Base-by-base conservation (phyloP, 164 flowering plant species). In the Kingdonia uniflora region DNA sequence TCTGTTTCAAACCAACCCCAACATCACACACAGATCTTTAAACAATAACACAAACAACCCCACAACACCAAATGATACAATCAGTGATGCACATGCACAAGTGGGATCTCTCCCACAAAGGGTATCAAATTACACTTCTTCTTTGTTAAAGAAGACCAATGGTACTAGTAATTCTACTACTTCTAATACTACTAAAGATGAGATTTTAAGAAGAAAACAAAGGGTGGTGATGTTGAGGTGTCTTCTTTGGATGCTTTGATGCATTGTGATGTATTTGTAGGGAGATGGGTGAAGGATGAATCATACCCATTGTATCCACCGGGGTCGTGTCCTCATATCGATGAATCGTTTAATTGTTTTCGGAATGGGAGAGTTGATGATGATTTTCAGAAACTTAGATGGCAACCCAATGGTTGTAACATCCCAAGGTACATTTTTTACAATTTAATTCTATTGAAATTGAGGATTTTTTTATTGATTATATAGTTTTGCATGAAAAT, bases 201-300 rank as follows among this genome's bases (percentile, higher is more conserved):
- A 26, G 22, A 21, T 1, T 13, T 44, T 59, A 14, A 25, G 42
- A 37, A 42, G 0, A 55, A 51, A 1, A 50, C 24, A 13, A 14
- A 11, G 4, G 8, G 35, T 29, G 35, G 35, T 3, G 8, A 29
- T 4, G 35, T 3, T 29, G 35, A 8, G 15, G 46, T 59, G 54
- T 44, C 45, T 16, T 48, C 58, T 66, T 20, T 74, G 11, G 65
- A 68, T 39, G 60, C 73, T 17, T 54, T 84, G 76, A 60, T 58
- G 68, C 61, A 72, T 22, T 92, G 99, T 54, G 69, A 92, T 67
- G 60, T 92, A 7, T 88, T 78, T 58, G 80, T 82, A 59, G 99
- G 99, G 42, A 68, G 61, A 16, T 92, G 99, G 99, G 91, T 88
- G 50, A 74, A 38, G 54, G 99, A 88, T 55, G 86, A 86, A 13